Conservation (phyloP, 163 green algal species). For the Chlamydomonas reinhardtii region DNA sequence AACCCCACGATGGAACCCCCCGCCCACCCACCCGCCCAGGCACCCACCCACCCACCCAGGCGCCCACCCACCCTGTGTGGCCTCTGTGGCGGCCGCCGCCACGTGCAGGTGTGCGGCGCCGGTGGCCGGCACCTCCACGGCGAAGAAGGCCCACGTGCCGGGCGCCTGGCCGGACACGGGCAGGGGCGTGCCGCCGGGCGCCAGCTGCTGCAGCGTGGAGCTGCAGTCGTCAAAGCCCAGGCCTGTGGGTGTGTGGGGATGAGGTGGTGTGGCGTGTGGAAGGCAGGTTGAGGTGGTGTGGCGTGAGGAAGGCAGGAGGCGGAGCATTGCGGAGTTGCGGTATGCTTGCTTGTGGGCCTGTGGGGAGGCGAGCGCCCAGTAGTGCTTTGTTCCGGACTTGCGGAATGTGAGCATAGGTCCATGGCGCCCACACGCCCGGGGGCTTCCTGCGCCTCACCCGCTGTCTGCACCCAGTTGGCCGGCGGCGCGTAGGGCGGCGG, state of each 20-base stretch:
- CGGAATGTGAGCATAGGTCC: too few relatives aligned
- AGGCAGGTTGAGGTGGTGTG: neutral
- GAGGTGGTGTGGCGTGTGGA: neutral
- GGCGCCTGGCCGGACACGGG: constrained; percentile 5
- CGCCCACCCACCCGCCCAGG: too few relatives aligned
- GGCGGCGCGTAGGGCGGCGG: constrained; percentile 26
- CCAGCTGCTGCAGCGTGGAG: constrained; percentile 33
- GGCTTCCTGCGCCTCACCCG: constrained; percentile 25
- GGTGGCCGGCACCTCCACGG: neutral
- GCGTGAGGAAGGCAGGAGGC: too few relatives aligned
- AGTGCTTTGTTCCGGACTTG: too few relatives aligned
- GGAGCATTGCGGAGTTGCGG: too few relatives aligned
- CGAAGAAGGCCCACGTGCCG: constrained; percentile 33
- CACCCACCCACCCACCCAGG: too few relatives aligned
- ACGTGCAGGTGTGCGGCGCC: neutral
- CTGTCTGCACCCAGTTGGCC: constrained; percentile 25
- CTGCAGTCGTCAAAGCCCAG: constrained; percentile 49
- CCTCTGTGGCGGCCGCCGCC: constrained; percentile 3
- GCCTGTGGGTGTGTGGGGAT: neutral
- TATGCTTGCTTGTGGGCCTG: too few relatives aligned
- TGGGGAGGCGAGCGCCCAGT: too few relatives aligned
- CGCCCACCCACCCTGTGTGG: constrained; percentile 1
- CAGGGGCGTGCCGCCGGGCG: too few relatives aligned
- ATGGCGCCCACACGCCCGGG: too few relatives aligned
- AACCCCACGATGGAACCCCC: too few relatives aligned